Percentiles rank a stretch among this genome's conserved stretches.
Conservation (phyloP, 805 yeast genomes). For the Blastobotrys americana region DNA sequence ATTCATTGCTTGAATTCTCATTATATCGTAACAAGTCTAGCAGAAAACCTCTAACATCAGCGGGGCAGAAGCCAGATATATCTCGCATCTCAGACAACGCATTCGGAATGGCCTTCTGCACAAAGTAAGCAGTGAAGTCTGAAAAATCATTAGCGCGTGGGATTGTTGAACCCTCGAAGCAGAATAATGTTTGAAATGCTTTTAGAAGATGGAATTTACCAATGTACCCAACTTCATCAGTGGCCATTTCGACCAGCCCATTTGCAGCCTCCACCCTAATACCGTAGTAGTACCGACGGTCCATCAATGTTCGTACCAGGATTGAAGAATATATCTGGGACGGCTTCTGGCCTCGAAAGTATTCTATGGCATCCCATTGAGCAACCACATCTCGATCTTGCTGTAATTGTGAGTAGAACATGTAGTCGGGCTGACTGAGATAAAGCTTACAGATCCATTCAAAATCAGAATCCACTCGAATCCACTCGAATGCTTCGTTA, state of each 20-base stretch:
- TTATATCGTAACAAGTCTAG: constrained; percentile 71
- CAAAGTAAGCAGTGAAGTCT: constrained; percentile 57
- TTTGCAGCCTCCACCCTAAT: constrained; percentile 79
- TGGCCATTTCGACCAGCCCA: constrained; percentile 66
- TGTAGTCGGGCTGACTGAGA: constrained; percentile 86
- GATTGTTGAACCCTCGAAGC: constrained; percentile 57
- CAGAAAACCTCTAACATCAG: constrained; percentile 52
- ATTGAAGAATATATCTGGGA: constrained; percentile 64
- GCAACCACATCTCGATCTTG: constrained; percentile 97
- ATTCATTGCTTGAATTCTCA: constrained; percentile 74
- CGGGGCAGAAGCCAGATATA: constrained; percentile 55
- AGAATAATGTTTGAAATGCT: constrained; percentile 62
- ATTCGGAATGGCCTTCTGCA: constrained; percentile 61
- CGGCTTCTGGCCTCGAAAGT: constrained; percentile 60
- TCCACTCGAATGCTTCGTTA: constrained; percentile 94
- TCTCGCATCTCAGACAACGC: constrained; percentile 57
- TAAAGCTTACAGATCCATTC: constrained; percentile 88
- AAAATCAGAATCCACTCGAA: constrained; percentile 93
- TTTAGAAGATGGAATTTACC: constrained; percentile 68
- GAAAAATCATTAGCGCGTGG: constrained; percentile 80
- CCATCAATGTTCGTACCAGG: constrained; percentile 73
- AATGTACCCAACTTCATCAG: constrained; percentile 50
- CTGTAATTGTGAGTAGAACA: constrained; percentile 88
- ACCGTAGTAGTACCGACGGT: constrained; percentile 79
- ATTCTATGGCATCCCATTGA: constrained; percentile 73